These are phyloP conservation scores for Phytophthora melonis DNA, from an alignment of 352 stramenopile species.

Conservation along the genomic window DNA sequence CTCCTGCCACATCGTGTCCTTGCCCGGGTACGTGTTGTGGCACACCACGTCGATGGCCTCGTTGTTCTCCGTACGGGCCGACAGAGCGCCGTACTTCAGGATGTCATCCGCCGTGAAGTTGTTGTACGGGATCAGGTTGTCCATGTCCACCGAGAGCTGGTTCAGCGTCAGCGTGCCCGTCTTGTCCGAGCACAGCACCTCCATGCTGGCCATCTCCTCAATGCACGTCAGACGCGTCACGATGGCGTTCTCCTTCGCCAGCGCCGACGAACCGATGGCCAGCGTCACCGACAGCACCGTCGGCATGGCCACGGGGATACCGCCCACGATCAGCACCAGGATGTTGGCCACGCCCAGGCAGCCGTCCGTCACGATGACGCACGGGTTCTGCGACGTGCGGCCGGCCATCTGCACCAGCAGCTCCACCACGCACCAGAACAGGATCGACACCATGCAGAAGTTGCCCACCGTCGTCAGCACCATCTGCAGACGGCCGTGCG, in stretches of 20 bases:
- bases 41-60: constrained; percentile 80
- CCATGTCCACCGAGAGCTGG: constrained; percentile 94
- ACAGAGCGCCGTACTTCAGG: constrained; percentile 67
- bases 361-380: constrained; percentile 75
- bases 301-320: constrained; percentile 95
- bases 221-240: constrained; percentile 93
- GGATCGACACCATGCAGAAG: constrained; percentile 85
- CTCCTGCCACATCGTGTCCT: constrained; percentile 80
- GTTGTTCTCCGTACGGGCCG: constrained; percentile 78
- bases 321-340: constrained; percentile 91
- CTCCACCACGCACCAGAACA: constrained; percentile 84
- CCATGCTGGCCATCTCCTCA: constrained; percentile 93
- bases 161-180: constrained; percentile 96
- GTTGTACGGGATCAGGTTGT: constrained; percentile 85
- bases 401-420: constrained; percentile 83
- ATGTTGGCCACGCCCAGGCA: constrained; percentile 74
- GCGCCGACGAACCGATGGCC: constrained; percentile 90
- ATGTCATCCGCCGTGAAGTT: constrained; percentile 67
- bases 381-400: constrained; percentile 72
- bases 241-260: constrained; percentile 93
- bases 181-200: constrained; percentile 96
- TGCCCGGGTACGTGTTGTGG: constrained; percentile 83
- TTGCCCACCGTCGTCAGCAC: constrained; percentile 93
- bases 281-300: constrained; percentile 93
- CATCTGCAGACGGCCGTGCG: constrained; percentile 85